Evolutionary conservation across 805 yeast genomes (phyloP).

Genomic region (Yamadazyma endophytica): DNA sequence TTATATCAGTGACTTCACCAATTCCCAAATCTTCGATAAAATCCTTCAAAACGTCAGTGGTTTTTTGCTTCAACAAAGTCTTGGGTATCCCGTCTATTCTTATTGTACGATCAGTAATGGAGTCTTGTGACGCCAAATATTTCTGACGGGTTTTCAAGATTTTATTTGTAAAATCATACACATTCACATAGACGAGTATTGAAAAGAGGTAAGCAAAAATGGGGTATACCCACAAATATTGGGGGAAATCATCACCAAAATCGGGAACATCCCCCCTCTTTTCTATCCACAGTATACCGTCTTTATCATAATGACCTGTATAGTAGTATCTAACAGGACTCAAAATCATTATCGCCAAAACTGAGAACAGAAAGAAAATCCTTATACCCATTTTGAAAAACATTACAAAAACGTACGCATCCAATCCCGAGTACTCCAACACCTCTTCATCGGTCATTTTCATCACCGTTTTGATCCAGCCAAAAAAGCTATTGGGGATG

Average conservation of each 20-base stretch:
- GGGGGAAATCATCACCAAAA: conserved; percentile 33
- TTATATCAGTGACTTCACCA: conserved; percentile 50
- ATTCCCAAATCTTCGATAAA: conserved; percentile 55
- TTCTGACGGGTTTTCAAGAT: conserved; percentile 52
- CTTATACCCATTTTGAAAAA: conserved; percentile 66
- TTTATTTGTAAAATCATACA: conserved; percentile 44
- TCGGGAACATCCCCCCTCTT: conserved; percentile 14
- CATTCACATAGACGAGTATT: conserved; percentile 39
- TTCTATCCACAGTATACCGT: conserved; percentile 18
- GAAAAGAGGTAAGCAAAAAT: conserved; percentile 55
- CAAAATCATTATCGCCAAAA: conserved; percentile 46
- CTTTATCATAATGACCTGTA: conserved; percentile 43
- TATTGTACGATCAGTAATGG: conserved; percentile 58
- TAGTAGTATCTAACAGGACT: conserved; percentile 37
- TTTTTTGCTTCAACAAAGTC: conserved; percentile 29
- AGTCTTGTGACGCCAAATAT: conserved; percentile 55
- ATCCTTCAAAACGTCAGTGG: conserved; percentile 38
- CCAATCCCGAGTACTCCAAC: conserved; percentile 84
- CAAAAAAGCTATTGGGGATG: conserved; percentile 53
- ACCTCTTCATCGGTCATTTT: conserved; percentile 70
- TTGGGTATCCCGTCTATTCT: conserved; percentile 52
- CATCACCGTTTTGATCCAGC: conserved; percentile 40
- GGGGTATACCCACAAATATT: conserved; percentile 50
- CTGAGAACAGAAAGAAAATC: conserved; percentile 57
- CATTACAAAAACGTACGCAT: conserved; percentile 59